These are phyloP conservation scores for Brassica napus DNA, from an alignment of 345 rosid genomes.

Conservation along the genomic window DNA sequence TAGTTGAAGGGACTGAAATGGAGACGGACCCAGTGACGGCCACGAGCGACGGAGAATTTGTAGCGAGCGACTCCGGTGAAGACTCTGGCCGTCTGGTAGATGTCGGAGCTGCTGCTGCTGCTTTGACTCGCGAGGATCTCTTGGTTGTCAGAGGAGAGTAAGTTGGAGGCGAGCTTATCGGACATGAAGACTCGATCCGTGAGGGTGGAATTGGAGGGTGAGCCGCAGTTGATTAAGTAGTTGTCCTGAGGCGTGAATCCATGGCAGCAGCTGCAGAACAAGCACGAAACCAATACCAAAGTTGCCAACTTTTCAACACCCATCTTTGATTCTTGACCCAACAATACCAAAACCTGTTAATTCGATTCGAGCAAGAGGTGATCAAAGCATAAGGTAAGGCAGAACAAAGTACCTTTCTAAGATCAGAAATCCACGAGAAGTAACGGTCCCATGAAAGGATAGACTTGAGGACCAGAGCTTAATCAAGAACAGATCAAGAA, in stretches of 20 bases:
- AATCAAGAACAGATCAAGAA: conserved; percentile 28
- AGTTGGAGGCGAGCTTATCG: conserved; percentile 60
- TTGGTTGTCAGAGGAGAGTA: conserved; percentile 52
- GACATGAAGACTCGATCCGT: conserved; percentile 63
- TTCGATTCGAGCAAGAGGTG: too few relatives aligned
- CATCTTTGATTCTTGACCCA: conserved; percentile 37
- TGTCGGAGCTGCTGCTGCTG: conserved; percentile 26
- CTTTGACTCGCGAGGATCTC: conserved; percentile 46
- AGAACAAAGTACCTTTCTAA: conserved; percentile 9
- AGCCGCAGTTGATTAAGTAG: conserved; percentile 86
- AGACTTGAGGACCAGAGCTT: conserved; percentile 7
- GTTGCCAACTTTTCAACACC: conserved; percentile 28
- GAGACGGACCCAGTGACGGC: conserved; percentile 94
- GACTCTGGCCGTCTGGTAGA: conserved; percentile 81
- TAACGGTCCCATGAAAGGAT: conserved; percentile 34
- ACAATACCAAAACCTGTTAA: background rate
- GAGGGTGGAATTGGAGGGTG: conserved; percentile 53
- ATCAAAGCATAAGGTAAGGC: background rate
- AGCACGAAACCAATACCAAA: conserved; percentile 47
- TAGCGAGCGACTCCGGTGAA: conserved; percentile 59
- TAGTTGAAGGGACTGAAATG: conserved; percentile 71
- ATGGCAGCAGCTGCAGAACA: conserved; percentile 48
- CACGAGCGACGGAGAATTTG: conserved; percentile 61
- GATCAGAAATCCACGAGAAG: conserved; percentile 26
- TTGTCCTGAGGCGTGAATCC: conserved; percentile 77